Evolutionary conservation across 1,139 yeast species (phyloP).

Genomic region (Pichia sp.): DNA sequence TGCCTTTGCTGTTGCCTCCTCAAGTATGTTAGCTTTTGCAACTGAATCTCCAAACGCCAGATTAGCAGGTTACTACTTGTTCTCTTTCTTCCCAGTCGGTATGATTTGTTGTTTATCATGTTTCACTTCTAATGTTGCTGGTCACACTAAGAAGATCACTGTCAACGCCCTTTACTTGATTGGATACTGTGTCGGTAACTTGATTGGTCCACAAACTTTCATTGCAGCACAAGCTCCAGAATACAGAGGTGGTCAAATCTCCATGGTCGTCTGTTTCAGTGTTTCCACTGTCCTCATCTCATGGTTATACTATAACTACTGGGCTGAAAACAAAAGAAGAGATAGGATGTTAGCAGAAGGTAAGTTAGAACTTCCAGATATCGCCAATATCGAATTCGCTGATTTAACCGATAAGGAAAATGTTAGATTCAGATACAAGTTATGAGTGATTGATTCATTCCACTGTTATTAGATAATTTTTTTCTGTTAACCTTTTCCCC

Average conservation of each 20-base stretch:
- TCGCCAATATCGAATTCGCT: constrained; percentile 44
- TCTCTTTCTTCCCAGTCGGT: constrained; percentile 34
- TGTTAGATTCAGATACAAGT: constrained; percentile 42
- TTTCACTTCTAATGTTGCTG: constrained; percentile 59
- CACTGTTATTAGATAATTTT: no score
- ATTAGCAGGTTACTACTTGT: constrained; percentile 43
- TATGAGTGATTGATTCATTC: constrained; percentile 15
- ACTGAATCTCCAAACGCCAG: constrained; percentile 33
- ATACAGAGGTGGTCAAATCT: constrained; percentile 42
- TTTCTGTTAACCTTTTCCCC: no score
- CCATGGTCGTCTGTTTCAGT: constrained; percentile 31
- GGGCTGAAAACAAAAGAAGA: constrained; percentile 31
- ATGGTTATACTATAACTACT: constrained; percentile 25
- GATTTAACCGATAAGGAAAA: constrained; percentile 51
- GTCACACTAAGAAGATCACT: constrained; percentile 41
- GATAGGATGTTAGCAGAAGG: constrained; percentile 27
- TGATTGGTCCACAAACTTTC: constrained; percentile 57
- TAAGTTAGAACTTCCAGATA: constrained; percentile 26
- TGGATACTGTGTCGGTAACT: constrained; percentile 61
- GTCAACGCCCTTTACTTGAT: constrained; percentile 59
- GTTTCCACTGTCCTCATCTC: constrained; percentile 21
- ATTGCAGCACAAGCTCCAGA: constrained; percentile 42
- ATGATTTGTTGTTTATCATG: constrained; percentile 44
- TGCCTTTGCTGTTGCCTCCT: constrained; percentile 39
- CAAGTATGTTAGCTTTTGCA: constrained; percentile 51